Conservation (phyloP, 2,329 filamentous ascomycete species). For the Paraphaeosphaeria minitans region DNA sequence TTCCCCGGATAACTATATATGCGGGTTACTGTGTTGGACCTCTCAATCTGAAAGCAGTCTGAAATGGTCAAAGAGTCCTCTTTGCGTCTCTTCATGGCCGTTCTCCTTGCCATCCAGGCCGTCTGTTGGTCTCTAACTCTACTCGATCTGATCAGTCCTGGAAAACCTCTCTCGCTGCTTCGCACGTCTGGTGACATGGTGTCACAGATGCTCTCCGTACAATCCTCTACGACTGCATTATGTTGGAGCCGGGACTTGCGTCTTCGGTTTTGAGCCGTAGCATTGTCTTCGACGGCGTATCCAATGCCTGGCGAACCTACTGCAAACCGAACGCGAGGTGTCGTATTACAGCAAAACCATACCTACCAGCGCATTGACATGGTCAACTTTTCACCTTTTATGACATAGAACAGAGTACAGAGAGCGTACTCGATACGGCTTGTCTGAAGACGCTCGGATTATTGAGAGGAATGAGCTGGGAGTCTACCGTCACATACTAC, state of each 20-base stretch:
- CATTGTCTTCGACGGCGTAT: too few relatives aligned
- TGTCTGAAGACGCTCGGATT: conserved; percentile 4
- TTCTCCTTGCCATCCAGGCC: conserved; percentile 39
- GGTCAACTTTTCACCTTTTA: too few relatives aligned
- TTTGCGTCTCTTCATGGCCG: conserved; percentile 35
- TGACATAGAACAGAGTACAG: too few relatives aligned
- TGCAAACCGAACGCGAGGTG: neutral
- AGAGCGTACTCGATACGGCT: too few relatives aligned
- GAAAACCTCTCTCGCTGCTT: conserved; percentile 30
- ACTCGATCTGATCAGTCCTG: conserved; percentile 37
- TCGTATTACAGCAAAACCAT: neutral
- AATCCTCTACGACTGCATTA: conserved; percentile 19
- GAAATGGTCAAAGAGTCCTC: conserved; percentile 35
- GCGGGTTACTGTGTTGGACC: too few relatives aligned
- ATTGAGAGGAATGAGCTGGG: conserved; percentile 8
- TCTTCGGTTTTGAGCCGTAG: conserved; percentile 7
- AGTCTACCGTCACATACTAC: conserved; percentile 8
- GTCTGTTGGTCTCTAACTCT: conserved; percentile 39
- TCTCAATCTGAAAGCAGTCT: neutral
- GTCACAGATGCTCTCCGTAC: conserved; percentile 23
- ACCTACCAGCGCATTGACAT: too few relatives aligned
- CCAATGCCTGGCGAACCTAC: neutral
- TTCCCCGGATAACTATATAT: too few relatives aligned
- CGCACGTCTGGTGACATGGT: conserved; percentile 27
- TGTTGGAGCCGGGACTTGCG: conserved; percentile 27